A percentile compares a stretch with the other conserved stretches of the same genome.
Conservation (phyloP, 2,329 filamentous ascomycete species). For the Thelonectria rubi region DNA sequence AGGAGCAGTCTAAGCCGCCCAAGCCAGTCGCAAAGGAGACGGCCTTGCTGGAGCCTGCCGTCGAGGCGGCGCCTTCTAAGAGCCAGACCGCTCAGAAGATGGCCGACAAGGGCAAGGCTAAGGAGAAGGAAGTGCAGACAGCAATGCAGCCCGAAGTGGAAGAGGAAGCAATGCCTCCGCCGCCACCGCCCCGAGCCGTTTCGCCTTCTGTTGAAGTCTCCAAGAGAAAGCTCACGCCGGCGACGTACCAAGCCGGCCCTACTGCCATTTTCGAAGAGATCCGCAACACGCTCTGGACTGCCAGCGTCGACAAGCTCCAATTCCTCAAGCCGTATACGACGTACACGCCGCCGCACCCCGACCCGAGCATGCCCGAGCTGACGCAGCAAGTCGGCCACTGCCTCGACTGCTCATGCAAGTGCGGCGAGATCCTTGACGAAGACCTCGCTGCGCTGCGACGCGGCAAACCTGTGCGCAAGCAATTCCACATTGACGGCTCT, state of each 20-base stretch:
- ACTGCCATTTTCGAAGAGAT: slow-evolving; percentile 50
- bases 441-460: slow-evolving; percentile 65
- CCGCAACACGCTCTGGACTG: slow-evolving; percentile 45
- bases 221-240: slow-evolving; percentile 35
- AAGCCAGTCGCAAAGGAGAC: slow-evolving; percentile 16
- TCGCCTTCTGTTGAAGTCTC: slow-evolving; percentile 29
- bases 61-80: slow-evolving; percentile 38
- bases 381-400: slow-evolving; percentile 45
- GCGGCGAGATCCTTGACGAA: slow-evolving; percentile 54
- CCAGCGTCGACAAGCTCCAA: slow-evolving; percentile 47
- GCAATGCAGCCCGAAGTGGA: slow-evolving; percentile 38
- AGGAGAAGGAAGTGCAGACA: slow-evolving; percentile 32
- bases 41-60: slow-evolving; percentile 23
- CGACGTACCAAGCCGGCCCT: slow-evolving; percentile 43
- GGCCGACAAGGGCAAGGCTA: slow-evolving; percentile 44
- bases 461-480: slow-evolving; percentile 68
- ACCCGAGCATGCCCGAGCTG: slow-evolving; percentile 33
- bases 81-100: slow-evolving; percentile 46
- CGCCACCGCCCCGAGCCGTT: slow-evolving; percentile 30
- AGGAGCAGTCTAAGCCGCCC: slow-evolving; percentile 18
- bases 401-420: slow-evolving; percentile 51
- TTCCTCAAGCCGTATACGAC: slow-evolving; percentile 49
- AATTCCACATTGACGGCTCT: slow-evolving; percentile 66
- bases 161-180: slow-evolving; percentile 31
- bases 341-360: slow-evolving; percentile 42